Evolutionary conservation across 2,329 filamentous ascomycete species (phyloP).

Genomic region (Aotearoamyces nothofagi): DNA sequence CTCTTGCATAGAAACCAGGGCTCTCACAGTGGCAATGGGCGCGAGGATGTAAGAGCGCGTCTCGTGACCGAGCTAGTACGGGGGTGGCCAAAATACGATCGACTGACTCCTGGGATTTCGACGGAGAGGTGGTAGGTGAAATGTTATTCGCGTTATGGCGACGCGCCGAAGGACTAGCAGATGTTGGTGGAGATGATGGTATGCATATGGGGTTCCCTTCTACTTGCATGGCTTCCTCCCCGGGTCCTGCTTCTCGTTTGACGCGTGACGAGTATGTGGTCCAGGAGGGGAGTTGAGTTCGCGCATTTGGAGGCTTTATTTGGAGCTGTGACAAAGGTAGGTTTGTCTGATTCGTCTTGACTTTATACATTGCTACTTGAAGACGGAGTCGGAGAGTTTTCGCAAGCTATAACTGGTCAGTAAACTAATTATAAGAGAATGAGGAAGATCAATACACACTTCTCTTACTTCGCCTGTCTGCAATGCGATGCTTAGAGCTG

Average conservation of each 20-base stretch:
- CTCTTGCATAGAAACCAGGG: too few relatives aligned
- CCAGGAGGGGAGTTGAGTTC: slow-evolving; percentile 3
- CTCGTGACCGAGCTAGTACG: slow-evolving; percentile 27
- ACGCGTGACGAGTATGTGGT: slow-evolving; percentile 1
- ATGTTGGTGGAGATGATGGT: background rate
- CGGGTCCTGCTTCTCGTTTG: too few relatives aligned
- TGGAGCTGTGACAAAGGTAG: slow-evolving; percentile 48
- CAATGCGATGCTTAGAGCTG: too few relatives aligned
- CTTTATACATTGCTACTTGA: slow-evolving; percentile 58
- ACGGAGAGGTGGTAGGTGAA: background rate
- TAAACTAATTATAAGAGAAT: too few relatives aligned
- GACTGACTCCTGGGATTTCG: too few relatives aligned
- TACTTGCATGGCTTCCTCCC: too few relatives aligned
- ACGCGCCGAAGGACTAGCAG: too few relatives aligned
- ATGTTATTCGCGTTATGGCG: background rate
- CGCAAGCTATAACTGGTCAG: slow-evolving; percentile 34
- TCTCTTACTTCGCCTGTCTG: too few relatives aligned
- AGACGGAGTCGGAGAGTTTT: slow-evolving; percentile 54
- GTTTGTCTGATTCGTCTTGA: slow-evolving; percentile 55
- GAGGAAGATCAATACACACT: too few relatives aligned
- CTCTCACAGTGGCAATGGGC: too few relatives aligned
- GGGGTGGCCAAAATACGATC: slow-evolving; percentile 7
- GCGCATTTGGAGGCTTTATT: slow-evolving; percentile 9
- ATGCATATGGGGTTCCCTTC: background rate
- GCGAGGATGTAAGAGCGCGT: too few relatives aligned